A percentile compares a stretch with the other conserved stretches of the same genome.
Conservation (phyloP, 441 rosid species). For the Croton setiger region DNA sequence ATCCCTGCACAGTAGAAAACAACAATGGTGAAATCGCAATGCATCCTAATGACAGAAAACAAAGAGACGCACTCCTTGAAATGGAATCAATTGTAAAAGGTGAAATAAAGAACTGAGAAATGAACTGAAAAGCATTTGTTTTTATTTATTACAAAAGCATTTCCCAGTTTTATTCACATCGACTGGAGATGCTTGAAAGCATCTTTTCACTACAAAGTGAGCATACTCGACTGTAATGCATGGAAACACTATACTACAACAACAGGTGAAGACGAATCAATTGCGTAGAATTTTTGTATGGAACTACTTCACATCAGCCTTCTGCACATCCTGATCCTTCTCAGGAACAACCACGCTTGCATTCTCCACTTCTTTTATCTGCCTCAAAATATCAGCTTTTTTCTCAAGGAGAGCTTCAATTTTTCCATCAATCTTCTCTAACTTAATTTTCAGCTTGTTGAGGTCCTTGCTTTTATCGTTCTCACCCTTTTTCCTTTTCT, state of each 20-base stretch:
- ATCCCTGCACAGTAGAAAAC: background rate
- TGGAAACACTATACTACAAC: background rate
- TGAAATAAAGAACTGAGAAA: background rate
- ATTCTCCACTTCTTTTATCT: constrained; percentile 54
- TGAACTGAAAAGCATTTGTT: no score
- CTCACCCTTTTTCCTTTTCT: constrained; percentile 33
- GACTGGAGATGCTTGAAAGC: background rate
- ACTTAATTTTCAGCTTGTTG: constrained; percentile 44
- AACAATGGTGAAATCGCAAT: background rate
- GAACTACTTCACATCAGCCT: constrained; percentile 7
- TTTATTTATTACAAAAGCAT: background rate
- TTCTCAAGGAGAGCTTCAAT: constrained; percentile 46
- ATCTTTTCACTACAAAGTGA: background rate
- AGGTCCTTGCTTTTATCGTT: constrained; percentile 38
- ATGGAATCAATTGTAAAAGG: background rate
- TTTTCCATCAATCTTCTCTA: constrained; percentile 58
- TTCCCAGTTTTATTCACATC: constrained; percentile 4
- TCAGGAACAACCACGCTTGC: constrained; percentile 13
- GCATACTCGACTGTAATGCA: background rate
- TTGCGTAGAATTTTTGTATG: background rate
- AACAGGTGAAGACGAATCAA: constrained; percentile 3
- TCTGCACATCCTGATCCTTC: constrained; percentile 15
- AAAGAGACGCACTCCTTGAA: background rate
- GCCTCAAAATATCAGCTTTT: constrained; percentile 48
- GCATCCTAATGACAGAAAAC: background rate